A percentile compares a stretch with the other conserved stretches of the same genome.
phyloP scores from a whole-genome alignment of 2,329 filamentous ascomycete genomes.

The Xylaria sp. region DNA sequence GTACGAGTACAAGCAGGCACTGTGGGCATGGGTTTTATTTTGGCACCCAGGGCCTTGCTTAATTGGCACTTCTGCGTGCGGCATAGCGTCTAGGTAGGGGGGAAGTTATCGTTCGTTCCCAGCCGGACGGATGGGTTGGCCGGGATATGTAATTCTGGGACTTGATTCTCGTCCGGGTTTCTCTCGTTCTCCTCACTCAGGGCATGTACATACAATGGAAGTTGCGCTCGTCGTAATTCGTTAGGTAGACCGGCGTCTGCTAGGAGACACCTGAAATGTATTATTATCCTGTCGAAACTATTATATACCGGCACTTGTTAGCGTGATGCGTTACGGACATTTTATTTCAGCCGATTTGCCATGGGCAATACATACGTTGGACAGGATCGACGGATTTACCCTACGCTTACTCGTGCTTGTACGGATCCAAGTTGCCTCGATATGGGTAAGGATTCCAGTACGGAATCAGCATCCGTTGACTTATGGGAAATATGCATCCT shows the following conservation, averaged over 20 bases:
- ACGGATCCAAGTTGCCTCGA: no score
- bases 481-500: no score
- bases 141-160: neutral
- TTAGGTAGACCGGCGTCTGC: no score
- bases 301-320: neutral
- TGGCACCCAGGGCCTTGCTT: no score
- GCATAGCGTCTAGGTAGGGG: no score
- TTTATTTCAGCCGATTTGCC: neutral
- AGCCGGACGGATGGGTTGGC: conserved; percentile 25
- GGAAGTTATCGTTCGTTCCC: conserved; percentile 20
- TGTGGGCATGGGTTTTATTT: neutral
- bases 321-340: neutral
- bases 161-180: neutral
- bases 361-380: neutral
- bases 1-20: neutral
- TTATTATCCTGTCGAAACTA: neutral
- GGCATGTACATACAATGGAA: neutral
- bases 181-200: neutral
- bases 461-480: no score
- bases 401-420: no score
- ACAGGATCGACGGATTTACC: neutral
- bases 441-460: no score
- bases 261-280: neutral
- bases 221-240: no score
- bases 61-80: no score